Conservation (phyloP, 2,329 filamentous ascomycete species). For the Chrysoporthe puriensis region DNA sequence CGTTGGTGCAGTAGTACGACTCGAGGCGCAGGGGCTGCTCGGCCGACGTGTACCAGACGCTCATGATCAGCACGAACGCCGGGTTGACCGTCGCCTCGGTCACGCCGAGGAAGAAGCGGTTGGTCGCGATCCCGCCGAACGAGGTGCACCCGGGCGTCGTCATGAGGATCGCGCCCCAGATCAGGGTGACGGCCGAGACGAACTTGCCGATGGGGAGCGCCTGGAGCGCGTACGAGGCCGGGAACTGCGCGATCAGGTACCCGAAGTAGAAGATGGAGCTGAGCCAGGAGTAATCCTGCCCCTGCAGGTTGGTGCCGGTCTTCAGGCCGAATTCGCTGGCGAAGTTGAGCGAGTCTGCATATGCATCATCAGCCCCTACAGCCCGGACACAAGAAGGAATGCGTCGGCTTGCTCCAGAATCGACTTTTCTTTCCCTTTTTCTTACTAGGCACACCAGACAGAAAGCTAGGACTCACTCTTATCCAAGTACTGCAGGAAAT, state of each 20-base stretch:
- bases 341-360: conserved; percentile 49
- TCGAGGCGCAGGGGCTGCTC: conserved; percentile 58
- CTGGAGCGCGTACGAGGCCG: conserved; percentile 50
- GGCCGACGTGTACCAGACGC: conserved; percentile 53
- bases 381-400: background rate
- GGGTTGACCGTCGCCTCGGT: conserved; percentile 62
- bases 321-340: conserved; percentile 53
- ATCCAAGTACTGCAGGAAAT: conserved; percentile 41
- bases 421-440: too few species aligned
- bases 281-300: conserved; percentile 57
- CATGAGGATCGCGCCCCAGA: conserved; percentile 54
- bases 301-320: conserved; percentile 49
- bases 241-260: conserved; percentile 50
- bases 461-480: conserved; percentile 34
- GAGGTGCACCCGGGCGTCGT: conserved; percentile 55
- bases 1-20: conserved; percentile 59
- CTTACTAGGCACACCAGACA: too few species aligned
- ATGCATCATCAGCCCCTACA: background rate
- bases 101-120: conserved; percentile 60
- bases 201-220: conserved; percentile 53
- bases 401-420: background rate
- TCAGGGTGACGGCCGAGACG: conserved; percentile 46
- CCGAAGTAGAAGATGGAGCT: conserved; percentile 57
- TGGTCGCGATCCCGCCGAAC: conserved; percentile 57
- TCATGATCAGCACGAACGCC: conserved; percentile 59